phyloP scores from a whole-genome alignment of 2,329 filamentous ascomycete species.

The Penicillium corylophilum region DNA sequence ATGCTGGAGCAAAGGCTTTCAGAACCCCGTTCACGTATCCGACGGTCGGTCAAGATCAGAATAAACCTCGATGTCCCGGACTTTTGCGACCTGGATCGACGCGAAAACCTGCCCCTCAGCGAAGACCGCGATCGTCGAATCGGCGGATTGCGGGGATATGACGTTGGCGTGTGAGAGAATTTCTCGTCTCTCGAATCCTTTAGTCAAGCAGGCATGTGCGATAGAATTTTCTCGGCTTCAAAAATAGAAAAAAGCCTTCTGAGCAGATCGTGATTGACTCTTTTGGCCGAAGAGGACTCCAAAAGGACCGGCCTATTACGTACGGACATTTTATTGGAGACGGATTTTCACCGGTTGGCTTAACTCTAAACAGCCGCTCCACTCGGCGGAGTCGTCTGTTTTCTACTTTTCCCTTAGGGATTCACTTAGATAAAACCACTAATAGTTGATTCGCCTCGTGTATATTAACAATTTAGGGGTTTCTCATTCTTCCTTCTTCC shows the following conservation, averaged over 20 bases:
- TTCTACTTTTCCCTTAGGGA: no score
- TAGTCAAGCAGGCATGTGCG: not conserved
- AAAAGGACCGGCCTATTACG: slow-evolving; percentile 18
- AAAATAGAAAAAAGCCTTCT: not conserved
- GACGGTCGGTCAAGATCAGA: not conserved
- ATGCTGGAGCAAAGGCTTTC: not conserved
- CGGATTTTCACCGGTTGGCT: slow-evolving; percentile 10
- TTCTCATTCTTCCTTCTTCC: no score
- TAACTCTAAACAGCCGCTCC: slow-evolving; percentile 14
- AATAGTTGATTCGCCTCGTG: no score
- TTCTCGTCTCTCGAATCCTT: not conserved
- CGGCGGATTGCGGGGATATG: slow-evolving; percentile 14
- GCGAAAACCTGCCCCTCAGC: slow-evolving; percentile 6
- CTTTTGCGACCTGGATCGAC: not conserved
- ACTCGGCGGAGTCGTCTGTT: not conserved
- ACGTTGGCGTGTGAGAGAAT: slow-evolving; percentile 12
- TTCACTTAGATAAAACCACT: no score
- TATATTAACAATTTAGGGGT: no score
- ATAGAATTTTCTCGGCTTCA: not conserved
- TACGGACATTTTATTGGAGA: slow-evolving; percentile 16
- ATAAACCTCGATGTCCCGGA: not conserved
- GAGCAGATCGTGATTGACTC: slow-evolving; percentile 15
- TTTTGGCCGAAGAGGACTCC: slow-evolving; percentile 18
- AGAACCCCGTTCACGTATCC: not conserved
- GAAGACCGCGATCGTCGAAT: slow-evolving; percentile 4